Percentiles rank a stretch among this genome's conserved stretches.
These are phyloP conservation scores for Metarhizium sp. DNA, from an alignment of 2,329 filamentous ascomycete genomes.

Conservation along the genomic window DNA sequence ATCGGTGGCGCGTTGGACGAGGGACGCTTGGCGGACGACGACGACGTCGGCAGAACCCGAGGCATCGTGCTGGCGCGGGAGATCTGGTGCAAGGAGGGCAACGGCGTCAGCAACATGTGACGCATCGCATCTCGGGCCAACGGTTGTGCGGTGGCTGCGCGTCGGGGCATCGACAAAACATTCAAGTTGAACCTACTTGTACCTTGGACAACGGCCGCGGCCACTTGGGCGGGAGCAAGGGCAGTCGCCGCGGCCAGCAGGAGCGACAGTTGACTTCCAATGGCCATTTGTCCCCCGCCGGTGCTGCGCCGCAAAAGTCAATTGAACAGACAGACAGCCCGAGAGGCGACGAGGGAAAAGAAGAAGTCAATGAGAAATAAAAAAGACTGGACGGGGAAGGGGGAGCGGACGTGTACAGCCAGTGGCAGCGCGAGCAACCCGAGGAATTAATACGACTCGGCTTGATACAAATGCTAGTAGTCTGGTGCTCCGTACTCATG, in stretches of 20 bases:
- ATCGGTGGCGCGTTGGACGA: constrained; percentile 18
- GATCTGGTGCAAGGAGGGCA: not conserved
- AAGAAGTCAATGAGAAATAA: not conserved
- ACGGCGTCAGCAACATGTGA: too few species aligned
- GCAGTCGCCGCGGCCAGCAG: constrained; percentile 10
- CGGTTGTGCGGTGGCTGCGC: too few species aligned
- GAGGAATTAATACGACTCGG: not conserved
- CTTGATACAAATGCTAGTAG: too few species aligned
- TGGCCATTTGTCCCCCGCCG: not conserved
- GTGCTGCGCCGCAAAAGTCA: not conserved
- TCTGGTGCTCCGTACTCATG: not conserved
- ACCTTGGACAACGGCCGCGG: not conserved
- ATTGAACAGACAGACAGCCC: not conserved
- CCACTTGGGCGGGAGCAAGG: not conserved
- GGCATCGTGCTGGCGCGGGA: not conserved
- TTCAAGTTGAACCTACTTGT: not conserved
- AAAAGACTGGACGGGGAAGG: not conserved
- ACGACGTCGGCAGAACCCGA: not conserved
- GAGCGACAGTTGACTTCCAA: constrained; percentile 8
- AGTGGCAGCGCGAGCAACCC: not conserved
- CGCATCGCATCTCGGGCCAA: too few species aligned
- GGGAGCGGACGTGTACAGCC: not conserved
- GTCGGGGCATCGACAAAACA: too few species aligned
- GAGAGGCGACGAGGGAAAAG: not conserved
- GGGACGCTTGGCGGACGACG: constrained; percentile 2